A percentile compares a stretch with the other conserved stretches of the same genome.
Conservation (phyloP, 2,329 filamentous ascomycete genomes). For the Ustilaginoidea virens region DNA sequence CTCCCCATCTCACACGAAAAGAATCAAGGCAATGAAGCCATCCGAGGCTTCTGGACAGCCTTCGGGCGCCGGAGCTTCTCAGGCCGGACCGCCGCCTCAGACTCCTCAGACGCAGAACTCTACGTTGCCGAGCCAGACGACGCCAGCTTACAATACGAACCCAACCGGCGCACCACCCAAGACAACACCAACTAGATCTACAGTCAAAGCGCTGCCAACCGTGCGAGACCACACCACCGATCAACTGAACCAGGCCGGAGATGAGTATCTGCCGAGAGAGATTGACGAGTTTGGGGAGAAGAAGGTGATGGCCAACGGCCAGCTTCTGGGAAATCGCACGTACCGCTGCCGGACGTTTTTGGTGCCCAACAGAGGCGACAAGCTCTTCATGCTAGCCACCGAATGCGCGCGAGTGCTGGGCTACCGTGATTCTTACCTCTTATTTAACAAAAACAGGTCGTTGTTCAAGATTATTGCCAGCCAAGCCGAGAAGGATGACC, state of each 20-base stretch:
- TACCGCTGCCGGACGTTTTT: conserved; percentile 90
- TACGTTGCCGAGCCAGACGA: conserved; percentile 26
- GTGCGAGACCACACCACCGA: conserved; percentile 96
- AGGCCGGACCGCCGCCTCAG: conserved; percentile 32
- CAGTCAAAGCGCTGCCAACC: conserved; percentile 86
- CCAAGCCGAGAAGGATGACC: conserved; percentile 88
- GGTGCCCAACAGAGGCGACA: conserved; percentile 78
- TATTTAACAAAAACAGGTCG: conserved; percentile 98
- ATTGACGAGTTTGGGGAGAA: conserved; percentile 86
- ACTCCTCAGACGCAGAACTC: conserved; percentile 37
- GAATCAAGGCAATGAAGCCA: conserved; percentile 47
- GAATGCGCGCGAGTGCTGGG: conserved; percentile 89
- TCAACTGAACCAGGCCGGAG: conserved; percentile 73
- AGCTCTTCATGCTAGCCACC: conserved; percentile 96
- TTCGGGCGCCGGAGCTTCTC: conserved; percentile 26
- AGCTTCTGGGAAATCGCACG: conserved; percentile 66
- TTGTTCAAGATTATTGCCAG: conserved; percentile 96
- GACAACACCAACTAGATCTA: conserved; percentile 64
- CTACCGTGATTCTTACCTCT: conserved; percentile 91
- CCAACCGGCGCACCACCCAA: conserved; percentile 50
- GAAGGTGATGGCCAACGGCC: conserved; percentile 75
- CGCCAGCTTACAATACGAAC: conserved; percentile 22
- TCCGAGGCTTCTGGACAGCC: conserved; percentile 42
- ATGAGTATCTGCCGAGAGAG: conserved; percentile 91
- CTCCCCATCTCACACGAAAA: conserved; percentile 34